Evolutionary conservation across 1,284 basidiomycete species (phyloP).

Genomic region (Ustilago esculenta): DNA sequence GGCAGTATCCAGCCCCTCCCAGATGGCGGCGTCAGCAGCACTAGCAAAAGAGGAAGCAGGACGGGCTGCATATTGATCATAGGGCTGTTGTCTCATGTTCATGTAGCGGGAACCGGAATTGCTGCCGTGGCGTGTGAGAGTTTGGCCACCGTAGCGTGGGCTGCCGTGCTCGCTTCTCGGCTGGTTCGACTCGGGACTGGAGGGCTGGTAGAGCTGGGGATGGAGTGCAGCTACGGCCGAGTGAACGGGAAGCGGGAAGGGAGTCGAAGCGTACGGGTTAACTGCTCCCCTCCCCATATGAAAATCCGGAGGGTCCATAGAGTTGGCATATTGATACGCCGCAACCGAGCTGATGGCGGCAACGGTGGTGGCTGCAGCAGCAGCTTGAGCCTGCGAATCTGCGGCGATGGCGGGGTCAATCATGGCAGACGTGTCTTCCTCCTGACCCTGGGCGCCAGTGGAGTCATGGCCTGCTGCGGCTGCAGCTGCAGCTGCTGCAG

Average conservation of each 20-base stretch:
- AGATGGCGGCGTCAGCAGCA: conserved; percentile 43
- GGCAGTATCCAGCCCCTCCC: conserved; percentile 50
- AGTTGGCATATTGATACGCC: conserved; percentile 43
- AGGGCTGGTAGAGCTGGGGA: conserved; percentile 48
- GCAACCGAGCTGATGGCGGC: conserved; percentile 50
- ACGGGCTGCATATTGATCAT: conserved; percentile 27
- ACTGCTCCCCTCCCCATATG: conserved; percentile 53
- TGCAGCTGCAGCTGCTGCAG: conserved; percentile 32
- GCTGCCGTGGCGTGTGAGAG: conserved; percentile 44
- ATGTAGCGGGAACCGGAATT: conserved; percentile 35
- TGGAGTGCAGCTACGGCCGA: conserved; percentile 49
- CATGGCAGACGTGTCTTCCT: conserved; percentile 39
- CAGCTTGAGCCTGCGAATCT: conserved; percentile 45
- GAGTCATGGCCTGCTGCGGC: conserved; percentile 37
- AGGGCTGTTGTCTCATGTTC: conserved; percentile 8
- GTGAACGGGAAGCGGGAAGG: conserved; percentile 51
- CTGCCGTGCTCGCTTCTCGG: conserved; percentile 55
- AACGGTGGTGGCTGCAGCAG: conserved; percentile 42
- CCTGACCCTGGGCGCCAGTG: conserved; percentile 8
- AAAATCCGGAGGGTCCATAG: conserved; percentile 53
- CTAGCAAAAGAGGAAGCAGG: conserved; percentile 17
- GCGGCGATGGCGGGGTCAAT: conserved; percentile 50
- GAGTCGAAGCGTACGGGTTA: conserved; percentile 53
- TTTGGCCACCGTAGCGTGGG: conserved; percentile 48
- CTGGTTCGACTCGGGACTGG: conserved; percentile 56